Base-by-base conservation (phyloP, 2,329 filamentous ascomycete species). In the Colletotrichum costaricense region DNA sequence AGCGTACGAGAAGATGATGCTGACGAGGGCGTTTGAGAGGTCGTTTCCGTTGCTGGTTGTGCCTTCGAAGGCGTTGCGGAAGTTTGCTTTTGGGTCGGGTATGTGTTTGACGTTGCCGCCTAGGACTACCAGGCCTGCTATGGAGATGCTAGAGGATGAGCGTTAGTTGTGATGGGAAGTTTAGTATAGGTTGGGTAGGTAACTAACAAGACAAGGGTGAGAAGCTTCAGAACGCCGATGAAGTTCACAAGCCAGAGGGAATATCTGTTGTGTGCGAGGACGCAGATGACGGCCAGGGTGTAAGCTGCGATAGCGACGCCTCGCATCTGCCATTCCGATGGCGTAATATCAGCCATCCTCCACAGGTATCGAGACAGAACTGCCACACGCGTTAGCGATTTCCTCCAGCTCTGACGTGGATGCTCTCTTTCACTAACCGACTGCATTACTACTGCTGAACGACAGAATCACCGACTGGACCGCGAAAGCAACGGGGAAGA, bases 271-370 rank as follows among this genome's bases (percentile, higher is more conserved):
- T 89, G 87, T 11, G 87, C 86, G 5, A 88, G 76, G 69, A 86
- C 83, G 69, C 89, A 84, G 1, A 92, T 74, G 1, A 88, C 84
- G 4, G 91, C 90, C 0, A 91, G 77, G 0, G 89, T 91, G 76
- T 93, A 93, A 0, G 86, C 88, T 1, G 89, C 91, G 28, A 93
- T 82, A 0, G 92, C 92, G 3, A 93, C 88, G 1, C 91, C 92
- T 77, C 93, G 93, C 65, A 89, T 79, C 77, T 93, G 84, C 92
- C 92, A 94, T n/a, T 84, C 82, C 0, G 87, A 87, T 0, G 89
- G 87, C 0, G 79, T 81, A 0, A 83, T 79, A 0, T 86, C 88
- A 1, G 83, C 86, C 56, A 91, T 89, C 9, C 86, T 85, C 80
- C 89, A 94, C 0, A 93, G 79, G 75, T 94, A 94, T 52, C 88